Percentiles rank a stretch among this genome's conserved stretches.
phyloP scores from a whole-genome alignment of 345 rosid genomes.

The Salix caprea region DNA sequence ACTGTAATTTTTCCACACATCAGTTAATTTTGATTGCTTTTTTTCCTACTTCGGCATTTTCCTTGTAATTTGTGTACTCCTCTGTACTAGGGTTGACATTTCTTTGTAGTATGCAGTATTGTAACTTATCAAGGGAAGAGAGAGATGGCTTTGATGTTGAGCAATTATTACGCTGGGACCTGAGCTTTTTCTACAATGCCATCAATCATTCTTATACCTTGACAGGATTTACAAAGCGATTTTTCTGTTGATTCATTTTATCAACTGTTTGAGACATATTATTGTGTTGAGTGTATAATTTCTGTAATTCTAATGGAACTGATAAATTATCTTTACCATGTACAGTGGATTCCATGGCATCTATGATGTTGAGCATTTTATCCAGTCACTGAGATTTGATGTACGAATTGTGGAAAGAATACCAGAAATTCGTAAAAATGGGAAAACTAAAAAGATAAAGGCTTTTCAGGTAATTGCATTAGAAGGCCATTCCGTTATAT shows the following conservation, averaged over 20 bases:
- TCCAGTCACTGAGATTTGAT: constrained; percentile 74
- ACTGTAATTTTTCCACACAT: neutral
- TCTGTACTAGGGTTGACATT: neutral
- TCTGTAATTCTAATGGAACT: neutral
- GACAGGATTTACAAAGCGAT: neutral
- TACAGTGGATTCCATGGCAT: constrained; percentile 92
- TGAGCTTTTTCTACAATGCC: neutral
- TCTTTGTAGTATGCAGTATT: neutral
- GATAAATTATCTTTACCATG: constrained; percentile 8
- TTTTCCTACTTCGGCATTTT: neutral
- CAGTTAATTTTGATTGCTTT: neutral
- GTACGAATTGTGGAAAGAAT: constrained; percentile 80
- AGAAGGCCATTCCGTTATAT: neutral
- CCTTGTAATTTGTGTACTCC: neutral
- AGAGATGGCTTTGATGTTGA: neutral
- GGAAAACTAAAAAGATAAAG: constrained; percentile 84
- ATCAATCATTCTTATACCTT: neutral
- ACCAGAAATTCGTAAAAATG: constrained; percentile 80
- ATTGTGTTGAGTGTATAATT: neutral
- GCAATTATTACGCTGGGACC: neutral
- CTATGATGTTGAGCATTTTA: constrained; percentile 92
- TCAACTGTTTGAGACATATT: neutral
- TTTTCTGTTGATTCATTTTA: neutral
- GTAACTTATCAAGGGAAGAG: neutral
- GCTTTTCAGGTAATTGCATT: constrained; percentile 63